A percentile compares a stretch with the other conserved stretches of the same genome.
phyloP scores from a whole-genome alignment of 805 yeast species.

The Saccharomycopsis sp. region DNA sequence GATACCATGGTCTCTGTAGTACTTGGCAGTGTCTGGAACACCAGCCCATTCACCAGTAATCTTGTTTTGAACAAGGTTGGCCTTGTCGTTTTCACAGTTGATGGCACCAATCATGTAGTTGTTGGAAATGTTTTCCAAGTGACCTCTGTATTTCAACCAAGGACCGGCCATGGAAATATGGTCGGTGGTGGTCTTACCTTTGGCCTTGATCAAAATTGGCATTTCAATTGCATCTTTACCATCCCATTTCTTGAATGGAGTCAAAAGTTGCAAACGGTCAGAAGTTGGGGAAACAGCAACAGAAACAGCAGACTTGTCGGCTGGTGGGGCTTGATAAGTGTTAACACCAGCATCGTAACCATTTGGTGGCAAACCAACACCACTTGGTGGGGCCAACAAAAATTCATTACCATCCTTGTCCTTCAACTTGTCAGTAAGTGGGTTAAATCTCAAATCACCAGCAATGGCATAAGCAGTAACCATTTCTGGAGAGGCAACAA shows the following conservation, averaged over 20 bases:
- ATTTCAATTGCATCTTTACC: conserved; percentile 84
- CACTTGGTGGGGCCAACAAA: conserved; percentile 77
- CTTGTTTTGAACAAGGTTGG: conserved; percentile 81
- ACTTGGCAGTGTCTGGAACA: conserved; percentile 95
- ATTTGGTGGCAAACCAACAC: conserved; percentile 79
- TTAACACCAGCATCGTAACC: conserved; percentile 93
- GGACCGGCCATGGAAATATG: conserved; percentile 98
- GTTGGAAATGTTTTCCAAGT: conserved; percentile 93
- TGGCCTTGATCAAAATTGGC: conserved; percentile 93
- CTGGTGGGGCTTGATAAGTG: conserved; percentile 97
- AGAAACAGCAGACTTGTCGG: conserved; percentile 62
- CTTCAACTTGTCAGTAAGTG: conserved; percentile 80
- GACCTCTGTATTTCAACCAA: conserved; percentile 98
- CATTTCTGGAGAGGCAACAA: conserved; percentile 94
- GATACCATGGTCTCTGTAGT: conserved; percentile 87
- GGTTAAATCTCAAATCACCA: conserved; percentile 95
- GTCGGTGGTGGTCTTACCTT: conserved; percentile 98
- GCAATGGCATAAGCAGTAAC: conserved; percentile 93
- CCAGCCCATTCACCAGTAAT: conserved; percentile 88
- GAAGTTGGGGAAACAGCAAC: conserved; percentile 82
- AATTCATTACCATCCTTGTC: conserved; percentile 87
- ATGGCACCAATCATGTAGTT: conserved; percentile 99
- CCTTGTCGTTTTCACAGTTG: conserved; percentile 92
- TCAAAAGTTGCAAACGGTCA: conserved; percentile 90
- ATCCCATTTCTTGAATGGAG: conserved; percentile 93